A percentile compares a stretch with the other conserved stretches of the same genome.
Evolutionary conservation across 495 filamentous ascomycete genomes (phyloP).

Genomic region (Cudoniella acicularis): DNA sequence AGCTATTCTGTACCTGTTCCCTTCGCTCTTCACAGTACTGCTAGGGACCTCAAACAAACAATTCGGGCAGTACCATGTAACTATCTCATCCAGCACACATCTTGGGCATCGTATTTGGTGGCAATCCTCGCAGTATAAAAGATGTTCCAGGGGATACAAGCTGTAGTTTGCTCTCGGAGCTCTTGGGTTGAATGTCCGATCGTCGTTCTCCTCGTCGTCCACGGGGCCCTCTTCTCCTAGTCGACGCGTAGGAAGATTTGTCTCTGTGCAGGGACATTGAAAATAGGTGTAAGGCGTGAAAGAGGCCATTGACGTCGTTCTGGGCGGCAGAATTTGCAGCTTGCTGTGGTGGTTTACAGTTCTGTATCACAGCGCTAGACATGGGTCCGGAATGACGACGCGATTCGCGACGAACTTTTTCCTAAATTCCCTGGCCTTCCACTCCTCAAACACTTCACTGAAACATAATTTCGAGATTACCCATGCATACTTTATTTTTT

Average conservation of each 20-base stretch:
- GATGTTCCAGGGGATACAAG: conserved; percentile 87
- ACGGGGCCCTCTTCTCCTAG: conserved; percentile 35
- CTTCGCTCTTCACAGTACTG: conserved; percentile 83
- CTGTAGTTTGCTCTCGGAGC: conserved; percentile 81
- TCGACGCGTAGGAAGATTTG: conserved; percentile 38
- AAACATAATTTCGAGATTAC: too few species aligned
- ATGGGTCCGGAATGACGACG: too few species aligned
- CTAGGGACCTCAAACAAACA: conserved; percentile 94
- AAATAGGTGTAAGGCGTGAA: conserved; percentile 88
- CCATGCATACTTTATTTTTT: too few species aligned
- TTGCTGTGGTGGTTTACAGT: too few species aligned
- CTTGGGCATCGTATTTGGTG: conserved; percentile 90
- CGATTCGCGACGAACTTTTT: too few species aligned
- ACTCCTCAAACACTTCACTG: too few species aligned
- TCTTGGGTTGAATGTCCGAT: conserved; percentile 79
- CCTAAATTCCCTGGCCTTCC: too few species aligned
- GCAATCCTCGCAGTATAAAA: conserved; percentile 95
- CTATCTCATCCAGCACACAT: conserved; percentile 88
- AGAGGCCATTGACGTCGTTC: conserved; percentile 54
- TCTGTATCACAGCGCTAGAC: too few species aligned
- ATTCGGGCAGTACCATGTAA: conserved; percentile 92
- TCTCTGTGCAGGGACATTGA: conserved; percentile 83
- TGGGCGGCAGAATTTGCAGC: conserved; percentile 1
- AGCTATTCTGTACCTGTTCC: conserved; percentile 64
- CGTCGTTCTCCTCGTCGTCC: conserved; percentile 54